phyloP scores from a whole-genome alignment of 768 basidiomycete species.

The Lactifluus volemus region DNA sequence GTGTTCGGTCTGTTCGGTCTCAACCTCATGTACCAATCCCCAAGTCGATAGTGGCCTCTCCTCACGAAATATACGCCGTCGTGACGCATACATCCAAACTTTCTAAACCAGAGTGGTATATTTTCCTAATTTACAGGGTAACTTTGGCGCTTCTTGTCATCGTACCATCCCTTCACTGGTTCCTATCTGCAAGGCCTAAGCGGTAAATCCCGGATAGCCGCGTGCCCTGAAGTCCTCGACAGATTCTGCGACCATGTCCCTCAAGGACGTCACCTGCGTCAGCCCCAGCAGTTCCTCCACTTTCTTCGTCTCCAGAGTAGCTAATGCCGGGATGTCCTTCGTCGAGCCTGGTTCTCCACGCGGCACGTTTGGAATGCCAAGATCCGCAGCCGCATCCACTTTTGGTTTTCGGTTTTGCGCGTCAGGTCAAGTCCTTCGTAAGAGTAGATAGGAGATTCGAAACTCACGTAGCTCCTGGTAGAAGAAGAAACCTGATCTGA shows the following conservation, averaged over 20 bases:
- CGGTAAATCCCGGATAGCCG: constrained; percentile 6
- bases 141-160: not conserved
- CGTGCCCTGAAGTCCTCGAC: constrained; percentile 7
- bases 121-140: not conserved
- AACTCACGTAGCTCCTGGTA: constrained; percentile 7
- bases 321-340: not conserved
- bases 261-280: not conserved
- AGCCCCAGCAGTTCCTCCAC: constrained; percentile 4
- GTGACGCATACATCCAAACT: constrained; percentile 48
- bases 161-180: not conserved
- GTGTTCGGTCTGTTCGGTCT: constrained; percentile 49
- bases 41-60: constrained; percentile 34
- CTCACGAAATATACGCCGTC: constrained; percentile 35
- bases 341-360: constrained; percentile 7
- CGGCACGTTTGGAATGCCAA: constrained; percentile 1
- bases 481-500: constrained; percentile 1
- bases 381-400: constrained; percentile 8
- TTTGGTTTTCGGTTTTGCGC: not conserved
- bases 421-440: not conserved
- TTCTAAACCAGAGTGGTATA: not conserved
- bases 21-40: constrained; percentile 43
- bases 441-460: not conserved
- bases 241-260: constrained; percentile 3
- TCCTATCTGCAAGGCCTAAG: not conserved
- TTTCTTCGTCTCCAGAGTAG: not conserved